A percentile compares a stretch with the other conserved stretches of the same genome.
These are phyloP conservation scores for Edaphochlamys debaryana DNA, from an alignment of 139 green algal genomes.

Conservation along the genomic window DNA sequence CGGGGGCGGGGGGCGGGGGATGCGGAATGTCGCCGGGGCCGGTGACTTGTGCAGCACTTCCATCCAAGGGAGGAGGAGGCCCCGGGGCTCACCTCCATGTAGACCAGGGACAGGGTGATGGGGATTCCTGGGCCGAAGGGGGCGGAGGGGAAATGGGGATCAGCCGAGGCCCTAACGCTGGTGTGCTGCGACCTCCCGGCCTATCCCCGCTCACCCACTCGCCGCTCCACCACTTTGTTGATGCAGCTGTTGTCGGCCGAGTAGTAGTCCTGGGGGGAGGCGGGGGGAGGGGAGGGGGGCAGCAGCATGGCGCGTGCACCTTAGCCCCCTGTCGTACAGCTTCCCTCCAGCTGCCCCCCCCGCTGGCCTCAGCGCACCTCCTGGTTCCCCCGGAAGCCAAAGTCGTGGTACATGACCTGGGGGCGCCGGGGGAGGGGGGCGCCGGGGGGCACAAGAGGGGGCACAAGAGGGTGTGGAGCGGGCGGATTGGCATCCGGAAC, in stretches of 20 bases:
- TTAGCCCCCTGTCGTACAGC: too few species aligned
- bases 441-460: too few species aligned
- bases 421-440: background rate
- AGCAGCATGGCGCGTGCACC: too few species aligned
- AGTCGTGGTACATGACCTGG: conserved; percentile 28
- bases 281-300: background rate
- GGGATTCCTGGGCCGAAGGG: conserved; percentile 57
- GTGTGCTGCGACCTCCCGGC: too few species aligned
- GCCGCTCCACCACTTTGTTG: conserved; percentile 62
- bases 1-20: too few species aligned
- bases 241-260: conserved; percentile 70
- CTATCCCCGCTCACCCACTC: conserved; percentile 47
- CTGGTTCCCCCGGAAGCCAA: conserved; percentile 25
- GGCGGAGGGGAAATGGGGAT: background rate
- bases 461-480: too few species aligned
- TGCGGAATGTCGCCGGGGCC: too few species aligned
- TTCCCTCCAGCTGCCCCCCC: too few species aligned
- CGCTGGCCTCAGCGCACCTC: background rate
- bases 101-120: conserved; percentile 72
- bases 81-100: conserved; percentile 63
- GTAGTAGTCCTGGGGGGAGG: conserved; percentile 65
- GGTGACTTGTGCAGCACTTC: too few species aligned
- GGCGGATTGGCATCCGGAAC: too few species aligned
- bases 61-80: too few species aligned
- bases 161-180: too few species aligned